Conservation (phyloP, 2,329 filamentous ascomycete genomes). For the Pseudopyrenochaeta lycopersici region DNA sequence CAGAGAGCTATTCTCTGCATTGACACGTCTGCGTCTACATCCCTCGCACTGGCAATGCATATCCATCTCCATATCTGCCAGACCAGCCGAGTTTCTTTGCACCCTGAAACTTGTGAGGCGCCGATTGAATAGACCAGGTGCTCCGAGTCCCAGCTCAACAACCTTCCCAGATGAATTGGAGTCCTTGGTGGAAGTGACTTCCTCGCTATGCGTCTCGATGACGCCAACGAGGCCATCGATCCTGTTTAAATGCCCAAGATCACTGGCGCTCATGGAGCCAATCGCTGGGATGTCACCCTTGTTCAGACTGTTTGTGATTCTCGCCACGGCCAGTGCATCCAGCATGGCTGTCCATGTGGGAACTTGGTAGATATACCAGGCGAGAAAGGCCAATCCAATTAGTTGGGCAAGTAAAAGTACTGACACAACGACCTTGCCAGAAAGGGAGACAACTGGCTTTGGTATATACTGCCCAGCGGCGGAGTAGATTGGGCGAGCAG, state of each 20-base stretch:
- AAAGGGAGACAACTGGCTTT: neutral
- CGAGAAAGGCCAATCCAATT: conserved; percentile 10
- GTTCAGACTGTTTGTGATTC: conserved; percentile 8
- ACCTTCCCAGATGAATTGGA: neutral
- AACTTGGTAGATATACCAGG: conserved; percentile 14
- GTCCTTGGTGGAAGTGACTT: neutral
- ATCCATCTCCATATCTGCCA: neutral
- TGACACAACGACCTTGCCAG: conserved; percentile 4
- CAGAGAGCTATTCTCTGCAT: neutral
- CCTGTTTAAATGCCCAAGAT: neutral
- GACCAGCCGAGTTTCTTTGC: neutral
- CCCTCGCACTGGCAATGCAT: neutral
- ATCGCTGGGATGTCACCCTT: conserved; percentile 5
- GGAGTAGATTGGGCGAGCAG: conserved; percentile 6
- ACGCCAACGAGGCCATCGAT: neutral
- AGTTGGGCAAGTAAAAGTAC: conserved; percentile 9
- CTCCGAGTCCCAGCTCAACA: conserved; percentile 3
- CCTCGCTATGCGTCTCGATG: neutral
- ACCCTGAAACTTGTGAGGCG: conserved; percentile 6
- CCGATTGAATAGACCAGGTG: conserved; percentile 3
- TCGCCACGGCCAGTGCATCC: conserved; percentile 12
- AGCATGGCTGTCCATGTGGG: conserved; percentile 17
- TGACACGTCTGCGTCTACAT: neutral
- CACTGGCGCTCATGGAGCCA: neutral
- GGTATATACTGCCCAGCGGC: neutral